These are phyloP conservation scores for Lactifluus volemus DNA, from an alignment of 768 basidiomycete genomes.

Conservation along the genomic window DNA sequence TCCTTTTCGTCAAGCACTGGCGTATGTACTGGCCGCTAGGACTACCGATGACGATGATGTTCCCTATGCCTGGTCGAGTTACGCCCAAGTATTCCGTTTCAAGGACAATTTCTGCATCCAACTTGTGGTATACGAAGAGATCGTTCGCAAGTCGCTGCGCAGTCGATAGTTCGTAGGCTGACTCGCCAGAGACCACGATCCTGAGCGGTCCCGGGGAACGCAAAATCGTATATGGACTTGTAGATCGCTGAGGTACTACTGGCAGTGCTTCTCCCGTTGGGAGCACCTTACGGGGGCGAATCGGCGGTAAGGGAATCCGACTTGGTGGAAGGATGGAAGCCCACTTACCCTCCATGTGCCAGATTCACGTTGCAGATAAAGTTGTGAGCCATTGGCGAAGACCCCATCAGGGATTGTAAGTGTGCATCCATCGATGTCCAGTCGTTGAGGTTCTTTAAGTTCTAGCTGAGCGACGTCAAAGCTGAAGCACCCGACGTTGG, in stretches of 20 bases:
- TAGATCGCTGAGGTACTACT: slow-evolving; percentile 6
- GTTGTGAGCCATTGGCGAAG: background rate
- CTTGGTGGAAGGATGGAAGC: background rate
- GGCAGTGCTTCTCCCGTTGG: background rate
- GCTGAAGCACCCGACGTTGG: slow-evolving; percentile 24
- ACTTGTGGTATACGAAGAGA: slow-evolving; percentile 54
- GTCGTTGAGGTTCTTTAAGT: slow-evolving; percentile 6
- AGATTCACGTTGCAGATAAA: background rate
- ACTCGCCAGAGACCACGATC: slow-evolving; percentile 40
- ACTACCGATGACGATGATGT: slow-evolving; percentile 52
- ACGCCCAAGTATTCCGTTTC: slow-evolving; percentile 28
- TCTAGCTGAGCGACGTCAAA: background rate
- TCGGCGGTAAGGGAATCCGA: background rate
- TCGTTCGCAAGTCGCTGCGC: slow-evolving; percentile 63
- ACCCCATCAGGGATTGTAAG: background rate
- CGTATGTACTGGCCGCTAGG: slow-evolving; percentile 22
- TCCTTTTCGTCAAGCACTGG: slow-evolving; percentile 12
- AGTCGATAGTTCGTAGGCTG: slow-evolving; percentile 35
- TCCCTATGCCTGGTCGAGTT: slow-evolving; percentile 41
- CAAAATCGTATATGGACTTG: slow-evolving; percentile 51
- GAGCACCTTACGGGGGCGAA: background rate
- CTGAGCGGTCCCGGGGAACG: slow-evolving; percentile 42
- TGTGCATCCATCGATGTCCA: slow-evolving; percentile 1
- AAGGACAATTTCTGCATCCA: slow-evolving; percentile 55
- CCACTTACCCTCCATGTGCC: slow-evolving; percentile 5